Evolutionary conservation across 257 asterid species (phyloP).

Genomic region (Echites panduratus): DNA sequence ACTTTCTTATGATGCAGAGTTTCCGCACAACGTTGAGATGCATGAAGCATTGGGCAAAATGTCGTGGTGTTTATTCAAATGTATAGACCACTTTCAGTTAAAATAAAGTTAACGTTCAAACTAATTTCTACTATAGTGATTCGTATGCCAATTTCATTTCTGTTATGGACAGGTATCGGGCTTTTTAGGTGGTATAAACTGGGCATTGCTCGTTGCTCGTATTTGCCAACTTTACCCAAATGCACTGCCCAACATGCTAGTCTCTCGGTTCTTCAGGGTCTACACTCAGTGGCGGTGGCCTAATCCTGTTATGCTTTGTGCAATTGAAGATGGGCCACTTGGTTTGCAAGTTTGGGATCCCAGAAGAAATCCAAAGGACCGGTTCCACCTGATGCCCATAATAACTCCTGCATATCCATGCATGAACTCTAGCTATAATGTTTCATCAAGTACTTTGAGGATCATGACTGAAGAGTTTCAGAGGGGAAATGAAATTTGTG

Average conservation of each 20-base stretch:
- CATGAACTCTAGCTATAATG: slow-evolving; percentile 46
- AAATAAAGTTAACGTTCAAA: background rate
- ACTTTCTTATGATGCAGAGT: slow-evolving; percentile 19
- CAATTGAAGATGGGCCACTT: slow-evolving; percentile 34
- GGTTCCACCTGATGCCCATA: slow-evolving; percentile 40
- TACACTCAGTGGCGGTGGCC: slow-evolving; percentile 49
- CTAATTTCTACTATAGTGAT: background rate
- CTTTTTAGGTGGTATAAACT: slow-evolving; percentile 38
- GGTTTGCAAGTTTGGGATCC: slow-evolving; percentile 45
- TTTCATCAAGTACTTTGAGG: slow-evolving; percentile 40
- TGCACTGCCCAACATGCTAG: slow-evolving; percentile 40
- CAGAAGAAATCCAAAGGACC: slow-evolving; percentile 32
- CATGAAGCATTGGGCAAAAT: slow-evolving; percentile 39
- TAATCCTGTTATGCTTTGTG: slow-evolving; percentile 43
- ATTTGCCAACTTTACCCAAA: slow-evolving; percentile 41
- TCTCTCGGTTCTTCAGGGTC: slow-evolving; percentile 41
- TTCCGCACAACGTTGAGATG: slow-evolving; percentile 39
- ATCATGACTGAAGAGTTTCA: slow-evolving; percentile 40
- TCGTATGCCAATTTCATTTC: slow-evolving; percentile 1
- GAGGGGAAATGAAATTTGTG: slow-evolving; percentile 34
- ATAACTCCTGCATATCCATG: slow-evolving; percentile 43
- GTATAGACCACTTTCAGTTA: slow-evolving; percentile 11
- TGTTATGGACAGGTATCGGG: slow-evolving; percentile 31
- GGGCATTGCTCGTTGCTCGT: slow-evolving; percentile 40
- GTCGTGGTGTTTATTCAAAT: slow-evolving; percentile 43